Conservation (phyloP, 2,329 filamentous ascomycete genomes). For the Alternaria alternata region DNA sequence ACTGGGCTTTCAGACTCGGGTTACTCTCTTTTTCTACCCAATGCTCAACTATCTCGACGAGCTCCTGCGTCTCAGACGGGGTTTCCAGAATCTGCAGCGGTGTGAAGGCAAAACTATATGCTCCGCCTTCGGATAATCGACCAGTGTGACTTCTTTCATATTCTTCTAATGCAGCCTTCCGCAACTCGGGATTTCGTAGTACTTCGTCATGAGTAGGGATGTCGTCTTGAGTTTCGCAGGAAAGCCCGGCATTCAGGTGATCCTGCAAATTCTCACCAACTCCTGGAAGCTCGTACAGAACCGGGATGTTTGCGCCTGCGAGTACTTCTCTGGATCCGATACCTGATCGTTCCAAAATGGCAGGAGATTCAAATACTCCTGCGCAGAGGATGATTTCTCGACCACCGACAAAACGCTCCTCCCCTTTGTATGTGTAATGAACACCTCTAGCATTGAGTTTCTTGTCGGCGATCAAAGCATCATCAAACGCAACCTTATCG, state of each 20-base stretch:
- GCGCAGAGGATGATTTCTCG: constrained; percentile 44
- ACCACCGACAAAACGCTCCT: constrained; percentile 13
- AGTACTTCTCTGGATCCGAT: constrained; percentile 62
- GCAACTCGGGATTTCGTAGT: constrained; percentile 15
- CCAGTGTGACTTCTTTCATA: constrained; percentile 26
- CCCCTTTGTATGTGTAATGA: constrained; percentile 17
- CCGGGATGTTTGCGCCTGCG: constrained; percentile 58
- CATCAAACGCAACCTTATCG: constrained; percentile 21
- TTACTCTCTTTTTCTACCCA: constrained; percentile 10
- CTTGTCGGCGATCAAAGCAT: constrained; percentile 11
- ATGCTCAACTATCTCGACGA: constrained; percentile 12
- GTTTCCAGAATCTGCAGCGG: constrained; percentile 29
- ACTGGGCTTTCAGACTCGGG: constrained; percentile 17
- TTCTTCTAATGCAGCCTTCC: constrained; percentile 18
- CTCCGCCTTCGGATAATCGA: constrained; percentile 26
- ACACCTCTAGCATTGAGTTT: constrained; percentile 24
- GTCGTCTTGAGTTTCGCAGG: constrained; percentile 19
- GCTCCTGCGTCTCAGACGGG: constrained; percentile 19
- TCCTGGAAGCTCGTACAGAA: constrained; percentile 64
- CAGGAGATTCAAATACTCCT: constrained; percentile 61
- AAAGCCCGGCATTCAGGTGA: constrained; percentile 49
- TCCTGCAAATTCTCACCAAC: constrained; percentile 71
- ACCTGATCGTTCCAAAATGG: constrained; percentile 66
- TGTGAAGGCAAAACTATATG: constrained; percentile 31
- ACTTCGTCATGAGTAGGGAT: constrained; percentile 22